Conservation (phyloP, 495 filamentous ascomycete species). For the Ramalina intermedia region DNA sequence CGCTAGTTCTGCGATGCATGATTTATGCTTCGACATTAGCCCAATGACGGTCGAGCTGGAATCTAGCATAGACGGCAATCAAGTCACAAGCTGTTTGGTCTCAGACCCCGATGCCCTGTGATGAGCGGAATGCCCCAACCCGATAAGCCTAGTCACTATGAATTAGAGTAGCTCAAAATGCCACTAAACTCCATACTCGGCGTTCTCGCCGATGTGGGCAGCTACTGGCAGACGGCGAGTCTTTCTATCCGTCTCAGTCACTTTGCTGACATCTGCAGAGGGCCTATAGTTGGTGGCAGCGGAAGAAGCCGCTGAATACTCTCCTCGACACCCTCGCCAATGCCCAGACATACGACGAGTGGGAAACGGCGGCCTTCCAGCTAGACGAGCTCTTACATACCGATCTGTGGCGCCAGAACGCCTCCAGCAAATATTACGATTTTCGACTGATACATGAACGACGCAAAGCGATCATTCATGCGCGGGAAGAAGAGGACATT, state of each 20-base stretch:
- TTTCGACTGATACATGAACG: constrained; percentile 74
- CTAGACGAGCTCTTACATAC: constrained; percentile 65
- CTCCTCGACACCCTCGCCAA: constrained; percentile 44
- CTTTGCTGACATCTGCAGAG: constrained; percentile 25
- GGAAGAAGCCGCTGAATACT: constrained; percentile 35
- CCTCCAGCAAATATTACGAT: constrained; percentile 72
- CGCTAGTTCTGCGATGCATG: background rate
- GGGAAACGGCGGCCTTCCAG: constrained; percentile 65
- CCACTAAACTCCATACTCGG: constrained; percentile 11
- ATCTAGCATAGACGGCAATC: background rate
- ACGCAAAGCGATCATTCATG: constrained; percentile 52
- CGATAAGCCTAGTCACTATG: background rate
- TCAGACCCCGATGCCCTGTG: background rate
- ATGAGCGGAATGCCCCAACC: background rate
- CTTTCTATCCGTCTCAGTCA: background rate
- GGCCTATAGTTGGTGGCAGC: constrained; percentile 38
- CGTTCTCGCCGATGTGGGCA: constrained; percentile 13
- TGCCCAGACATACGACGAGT: constrained; percentile 63
- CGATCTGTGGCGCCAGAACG: constrained; percentile 79
- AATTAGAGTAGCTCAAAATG: background rate
- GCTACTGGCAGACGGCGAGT: constrained; percentile 17
- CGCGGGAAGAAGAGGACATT: constrained; percentile 65
- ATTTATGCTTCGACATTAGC: background rate
- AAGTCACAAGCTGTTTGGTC: background rate
- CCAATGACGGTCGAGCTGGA: background rate